Conservation (phyloP, 805 yeast genomes). For the Schizosaccharomyces japonicus region DNA sequence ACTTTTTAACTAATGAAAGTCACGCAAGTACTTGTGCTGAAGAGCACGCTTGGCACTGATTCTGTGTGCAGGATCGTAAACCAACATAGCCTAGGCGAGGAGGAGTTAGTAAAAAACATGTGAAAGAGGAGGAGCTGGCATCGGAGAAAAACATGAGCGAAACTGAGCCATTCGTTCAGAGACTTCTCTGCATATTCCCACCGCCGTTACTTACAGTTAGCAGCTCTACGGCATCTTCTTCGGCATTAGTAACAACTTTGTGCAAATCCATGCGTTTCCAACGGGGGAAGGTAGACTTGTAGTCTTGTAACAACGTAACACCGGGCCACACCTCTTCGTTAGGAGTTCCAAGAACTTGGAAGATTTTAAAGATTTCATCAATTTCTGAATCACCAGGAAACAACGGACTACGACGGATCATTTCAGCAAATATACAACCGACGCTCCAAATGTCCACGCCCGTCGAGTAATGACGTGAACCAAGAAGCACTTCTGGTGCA, state of each 20-base stretch:
- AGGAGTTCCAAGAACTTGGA: conserved; percentile 83
- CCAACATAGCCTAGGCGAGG: conserved; percentile 28
- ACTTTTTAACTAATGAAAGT: not conserved
- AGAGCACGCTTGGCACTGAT: conserved; percentile 87
- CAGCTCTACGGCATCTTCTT: conserved; percentile 61
- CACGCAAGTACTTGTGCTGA: conserved; percentile 55
- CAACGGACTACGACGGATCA: conserved; percentile 84
- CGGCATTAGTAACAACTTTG: conserved; percentile 50
- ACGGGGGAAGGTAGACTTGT: conserved; percentile 76
- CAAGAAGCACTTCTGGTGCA: conserved; percentile 84
- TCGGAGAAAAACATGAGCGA: not conserved
- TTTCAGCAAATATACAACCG: conserved; percentile 93
- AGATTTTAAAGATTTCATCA: conserved; percentile 85
- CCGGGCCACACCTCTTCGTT: conserved; percentile 88
- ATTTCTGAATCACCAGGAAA: conserved; percentile 96
- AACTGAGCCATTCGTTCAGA: not conserved
- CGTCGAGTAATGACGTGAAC: conserved; percentile 90
- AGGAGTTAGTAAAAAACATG: not conserved
- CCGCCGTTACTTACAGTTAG: conserved; percentile 28
- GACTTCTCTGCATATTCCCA: too few species aligned
- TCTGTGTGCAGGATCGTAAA: conserved; percentile 81
- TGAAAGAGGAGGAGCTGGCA: not conserved
- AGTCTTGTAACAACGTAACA: conserved; percentile 72
- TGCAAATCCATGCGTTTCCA: conserved; percentile 53
- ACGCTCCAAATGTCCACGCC: conserved; percentile 98